Percentiles rank a stretch among this genome's conserved stretches.
These are phyloP conservation scores for Serendipita indica DNA, from an alignment of 768 basidiomycete genomes.

Conservation along the genomic window DNA sequence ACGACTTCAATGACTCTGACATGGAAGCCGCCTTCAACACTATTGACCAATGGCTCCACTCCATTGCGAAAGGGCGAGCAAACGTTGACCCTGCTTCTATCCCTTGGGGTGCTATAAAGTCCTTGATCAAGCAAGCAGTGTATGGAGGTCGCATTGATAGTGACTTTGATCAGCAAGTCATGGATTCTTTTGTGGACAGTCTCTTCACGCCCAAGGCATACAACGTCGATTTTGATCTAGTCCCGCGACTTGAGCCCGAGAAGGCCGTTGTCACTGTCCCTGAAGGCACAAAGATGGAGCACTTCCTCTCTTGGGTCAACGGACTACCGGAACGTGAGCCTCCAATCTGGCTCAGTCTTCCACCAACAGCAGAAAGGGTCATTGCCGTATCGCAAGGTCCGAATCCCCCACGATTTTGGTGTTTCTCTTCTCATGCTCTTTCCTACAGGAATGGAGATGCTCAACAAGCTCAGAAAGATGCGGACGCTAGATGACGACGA, in stretches of 20 bases:
- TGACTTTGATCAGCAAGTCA: slow-evolving; percentile 83
- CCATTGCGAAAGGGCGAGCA: slow-evolving; percentile 69
- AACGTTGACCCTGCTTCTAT: slow-evolving; percentile 87
- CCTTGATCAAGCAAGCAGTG: slow-evolving; percentile 87
- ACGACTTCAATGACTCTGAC: slow-evolving; percentile 99
- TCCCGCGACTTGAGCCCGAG: slow-evolving; percentile 36
- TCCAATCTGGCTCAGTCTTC: slow-evolving; percentile 86
- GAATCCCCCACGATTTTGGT: slow-evolving; percentile 12
- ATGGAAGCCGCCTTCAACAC: slow-evolving; percentile 84
- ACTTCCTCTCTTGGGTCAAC: slow-evolving; percentile 84
- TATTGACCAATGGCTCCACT: slow-evolving; percentile 79
- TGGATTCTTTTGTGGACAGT: slow-evolving; percentile 84
- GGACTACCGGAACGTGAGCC: slow-evolving; percentile 84
- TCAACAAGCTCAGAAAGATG: slow-evolving; percentile 87
- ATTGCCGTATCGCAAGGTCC: slow-evolving; percentile 84
- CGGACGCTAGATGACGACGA: slow-evolving; percentile 76
- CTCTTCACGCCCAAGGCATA: slow-evolving; percentile 82
- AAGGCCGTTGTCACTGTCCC: slow-evolving; percentile 52
- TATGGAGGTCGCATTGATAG: slow-evolving; percentile 92
- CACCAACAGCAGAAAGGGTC: slow-evolving; percentile 80
- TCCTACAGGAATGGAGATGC: slow-evolving; percentile 54
- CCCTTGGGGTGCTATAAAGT: slow-evolving; percentile 91
- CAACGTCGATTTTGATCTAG: slow-evolving; percentile 84
- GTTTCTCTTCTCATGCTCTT: neutral
- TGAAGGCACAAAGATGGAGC: slow-evolving; percentile 84